A percentile compares a stretch with the other conserved stretches of the same genome.
phyloP scores from a whole-genome alignment of 768 basidiomycete species.

The Clavaria fumosa region DNA sequence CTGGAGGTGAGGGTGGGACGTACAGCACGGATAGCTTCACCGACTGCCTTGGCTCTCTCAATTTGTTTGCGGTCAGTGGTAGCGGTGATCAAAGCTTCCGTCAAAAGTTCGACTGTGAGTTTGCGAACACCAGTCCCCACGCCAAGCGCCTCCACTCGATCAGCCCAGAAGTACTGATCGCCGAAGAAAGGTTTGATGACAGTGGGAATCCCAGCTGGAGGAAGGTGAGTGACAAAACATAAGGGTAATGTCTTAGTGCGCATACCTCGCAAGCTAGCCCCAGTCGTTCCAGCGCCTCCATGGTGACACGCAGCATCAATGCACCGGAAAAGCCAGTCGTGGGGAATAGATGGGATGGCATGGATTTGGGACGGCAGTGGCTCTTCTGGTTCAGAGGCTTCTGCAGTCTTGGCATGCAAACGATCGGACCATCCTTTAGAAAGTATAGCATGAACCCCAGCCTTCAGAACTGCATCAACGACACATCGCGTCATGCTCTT shows the following conservation, averaged over 20 bases:
- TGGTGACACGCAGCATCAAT: slow-evolving; percentile 98
- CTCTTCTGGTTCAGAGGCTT: slow-evolving; percentile 48
- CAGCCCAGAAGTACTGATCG: slow-evolving; percentile 96
- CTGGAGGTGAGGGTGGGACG: slow-evolving; percentile 10
- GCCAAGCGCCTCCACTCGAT: slow-evolving; percentile 92
- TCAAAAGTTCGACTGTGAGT: slow-evolving; percentile 62
- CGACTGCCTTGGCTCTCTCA: slow-evolving; percentile 65
- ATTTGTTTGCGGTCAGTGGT: slow-evolving; percentile 86
- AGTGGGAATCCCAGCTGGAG: slow-evolving; percentile 77
- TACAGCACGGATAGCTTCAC: slow-evolving; percentile 78
- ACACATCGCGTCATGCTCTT: slow-evolving; percentile 84
- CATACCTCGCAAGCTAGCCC: slow-evolving; percentile 82
- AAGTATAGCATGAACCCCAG: slow-evolving; percentile 82
- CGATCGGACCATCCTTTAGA: slow-evolving; percentile 99
- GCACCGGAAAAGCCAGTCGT: slow-evolving; percentile 89
- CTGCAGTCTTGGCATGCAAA: slow-evolving; percentile 46
- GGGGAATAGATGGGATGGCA: slow-evolving; percentile 73
- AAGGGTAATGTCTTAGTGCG: not conserved
- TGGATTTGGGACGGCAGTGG: slow-evolving; percentile 70
- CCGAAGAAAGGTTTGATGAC: slow-evolving; percentile 97
- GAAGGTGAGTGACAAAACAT: slow-evolving; percentile 4
- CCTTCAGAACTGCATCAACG: slow-evolving; percentile 72
- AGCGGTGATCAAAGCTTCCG: slow-evolving; percentile 64
- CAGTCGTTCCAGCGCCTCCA: slow-evolving; percentile 93
- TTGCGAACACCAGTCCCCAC: slow-evolving; percentile 82